Base-by-base conservation (phyloP, 495 filamentous ascomycete species). In the Lepraria neglecta region DNA sequence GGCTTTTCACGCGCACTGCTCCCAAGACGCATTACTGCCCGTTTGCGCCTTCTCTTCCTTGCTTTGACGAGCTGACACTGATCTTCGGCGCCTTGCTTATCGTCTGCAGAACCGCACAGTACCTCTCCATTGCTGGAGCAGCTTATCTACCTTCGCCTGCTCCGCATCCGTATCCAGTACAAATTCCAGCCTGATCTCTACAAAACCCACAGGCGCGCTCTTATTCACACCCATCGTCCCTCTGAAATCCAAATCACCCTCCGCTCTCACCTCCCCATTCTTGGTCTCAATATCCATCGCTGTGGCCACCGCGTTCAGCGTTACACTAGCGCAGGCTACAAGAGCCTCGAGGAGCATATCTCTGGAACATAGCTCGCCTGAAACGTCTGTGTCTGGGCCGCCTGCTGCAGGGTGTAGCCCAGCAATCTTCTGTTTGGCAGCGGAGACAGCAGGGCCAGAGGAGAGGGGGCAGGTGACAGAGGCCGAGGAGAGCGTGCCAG, bases 311-410 rank as follows among this genome's bases (percentile, higher is more conserved):
- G 73, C 71, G 58, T 73, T 74, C 30, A 75, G 59, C 19, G 73
- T 75, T 9, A 75, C 73, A 10, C 72, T 72, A 1, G 73, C 65
- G 61, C 73, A 75, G 3, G 73, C 73, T 2, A 75, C 72, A 21
- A 75, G 62, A 2, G 72, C 73, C 45, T 75, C 73, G 17, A 74
- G 65, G 17, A 75, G 67, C 73, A 75, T 75, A 61, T 75, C 72
- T 24, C 73, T 72, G 21, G 64, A 67, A 61, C 73, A 75, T 3
- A 75, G 67, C 54, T 75, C 72, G 53, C 73, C 72, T 4, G 67
- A 72, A 44, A 75, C 64, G 14, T 68, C 72, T 14, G 70, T 62
- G 15, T 60, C 33, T 6, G 24, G 33, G n/a, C 72, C 73, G 43
- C 73, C 73, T 17, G 70, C 72, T 6, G 60, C 60, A 15, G 53